Evolutionary conservation across 2,329 filamentous ascomycete genomes (phyloP).

Genomic region (Chaetoscypha palmicola): DNA sequence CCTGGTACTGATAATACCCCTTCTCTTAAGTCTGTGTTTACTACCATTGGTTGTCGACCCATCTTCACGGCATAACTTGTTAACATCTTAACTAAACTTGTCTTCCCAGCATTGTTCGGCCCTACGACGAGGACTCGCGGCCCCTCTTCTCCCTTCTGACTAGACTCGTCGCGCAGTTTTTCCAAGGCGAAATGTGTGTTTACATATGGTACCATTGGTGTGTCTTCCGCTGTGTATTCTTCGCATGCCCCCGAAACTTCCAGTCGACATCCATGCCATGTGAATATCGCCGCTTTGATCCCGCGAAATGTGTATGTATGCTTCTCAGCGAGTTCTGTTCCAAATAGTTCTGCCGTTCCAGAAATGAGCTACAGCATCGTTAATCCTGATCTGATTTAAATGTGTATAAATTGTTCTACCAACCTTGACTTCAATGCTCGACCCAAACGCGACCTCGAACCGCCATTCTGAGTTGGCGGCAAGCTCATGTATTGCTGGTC

Average conservation of each 20-base stretch:
- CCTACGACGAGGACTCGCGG: slow-evolving; percentile 84
- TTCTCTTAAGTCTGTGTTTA: slow-evolving; percentile 80
- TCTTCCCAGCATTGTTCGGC: slow-evolving; percentile 73
- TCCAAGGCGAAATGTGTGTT: slow-evolving; percentile 88
- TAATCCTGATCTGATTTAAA: slow-evolving; percentile 26
- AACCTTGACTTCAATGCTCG: slow-evolving; percentile 47
- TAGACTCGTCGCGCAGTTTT: slow-evolving; percentile 57
- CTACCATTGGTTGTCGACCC: slow-evolving; percentile 68
- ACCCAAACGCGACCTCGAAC: slow-evolving; percentile 59
- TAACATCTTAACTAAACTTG: slow-evolving; percentile 68
- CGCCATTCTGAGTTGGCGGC: slow-evolving; percentile 68
- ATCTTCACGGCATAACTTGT: slow-evolving; percentile 71
- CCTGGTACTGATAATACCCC: slow-evolving; percentile 72
- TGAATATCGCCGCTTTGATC: slow-evolving; percentile 80
- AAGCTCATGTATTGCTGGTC: slow-evolving; percentile 44
- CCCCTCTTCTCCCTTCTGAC: slow-evolving; percentile 45
- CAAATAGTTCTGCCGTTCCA: slow-evolving; percentile 88
- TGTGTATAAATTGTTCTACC: slow-evolving; percentile 7
- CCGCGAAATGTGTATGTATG: slow-evolving; percentile 76
- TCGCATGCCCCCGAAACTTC: slow-evolving; percentile 56
- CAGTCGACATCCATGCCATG: slow-evolving; percentile 83
- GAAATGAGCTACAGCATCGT: slow-evolving; percentile 53
- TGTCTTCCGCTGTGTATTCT: slow-evolving; percentile 69
- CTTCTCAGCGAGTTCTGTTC: slow-evolving; percentile 80
- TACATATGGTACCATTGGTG: slow-evolving; percentile 70